Conservation (phyloP, 306 rosid genomes). For the Senna siamea region DNA sequence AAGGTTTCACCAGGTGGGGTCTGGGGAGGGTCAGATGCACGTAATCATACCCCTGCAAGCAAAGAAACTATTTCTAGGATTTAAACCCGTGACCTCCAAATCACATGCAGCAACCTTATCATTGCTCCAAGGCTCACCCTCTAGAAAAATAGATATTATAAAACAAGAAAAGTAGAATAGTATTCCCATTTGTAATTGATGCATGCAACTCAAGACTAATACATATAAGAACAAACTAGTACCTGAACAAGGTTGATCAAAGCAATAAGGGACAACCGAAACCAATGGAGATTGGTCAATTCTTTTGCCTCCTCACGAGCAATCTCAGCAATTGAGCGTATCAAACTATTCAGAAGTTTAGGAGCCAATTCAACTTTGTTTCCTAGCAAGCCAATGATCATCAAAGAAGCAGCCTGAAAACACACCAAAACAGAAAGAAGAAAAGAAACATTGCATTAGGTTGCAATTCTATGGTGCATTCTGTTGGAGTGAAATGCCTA, state of each 20-base stretch:
- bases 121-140: too few relatives aligned
- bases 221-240: constrained; percentile 21
- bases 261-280: constrained; percentile 79
- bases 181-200: constrained; percentile 20
- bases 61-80: too few relatives aligned
- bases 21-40: too few relatives aligned
- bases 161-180: neutral
- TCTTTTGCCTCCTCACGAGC: constrained; percentile 67
- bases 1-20: too few relatives aligned
- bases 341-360: constrained; percentile 72
- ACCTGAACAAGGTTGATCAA: constrained; percentile 92
- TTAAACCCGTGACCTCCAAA: too few relatives aligned
- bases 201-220: constrained; percentile 17
- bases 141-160: constrained; percentile 15
- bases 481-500: too few relatives aligned
- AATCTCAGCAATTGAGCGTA: constrained; percentile 70
- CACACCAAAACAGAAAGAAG: neutral
- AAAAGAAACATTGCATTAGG: constrained; percentile 23
- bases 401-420: constrained; percentile 85
- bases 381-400: constrained; percentile 83
- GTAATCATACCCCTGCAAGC: too few relatives aligned
- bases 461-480: too few relatives aligned
- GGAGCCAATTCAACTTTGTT: constrained; percentile 75
- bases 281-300: constrained; percentile 68
- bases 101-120: too few relatives aligned